phyloP scores from a whole-genome alignment of 2,329 filamentous ascomycete species.

The Clonostachys rhizophaga region DNA sequence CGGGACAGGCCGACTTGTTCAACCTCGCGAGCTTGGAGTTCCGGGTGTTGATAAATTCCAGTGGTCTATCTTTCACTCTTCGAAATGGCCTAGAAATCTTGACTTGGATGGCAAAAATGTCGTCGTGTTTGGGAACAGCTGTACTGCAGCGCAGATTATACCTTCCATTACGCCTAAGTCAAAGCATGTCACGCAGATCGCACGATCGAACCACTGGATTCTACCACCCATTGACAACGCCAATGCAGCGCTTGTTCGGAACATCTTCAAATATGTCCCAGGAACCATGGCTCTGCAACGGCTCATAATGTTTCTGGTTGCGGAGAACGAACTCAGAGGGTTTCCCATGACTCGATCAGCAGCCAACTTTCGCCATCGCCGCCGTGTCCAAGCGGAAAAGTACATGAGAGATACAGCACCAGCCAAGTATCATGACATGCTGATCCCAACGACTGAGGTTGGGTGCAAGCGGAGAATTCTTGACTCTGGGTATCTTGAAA shows the following conservation, averaged over 20 bases:
- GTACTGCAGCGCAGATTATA: constrained; percentile 48
- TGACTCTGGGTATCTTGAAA: constrained; percentile 49
- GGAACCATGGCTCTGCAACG: constrained; percentile 32
- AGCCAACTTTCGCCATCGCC: constrained; percentile 24
- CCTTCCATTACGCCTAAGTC: constrained; percentile 32
- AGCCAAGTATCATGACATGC: constrained; percentile 53
- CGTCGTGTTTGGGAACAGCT: constrained; percentile 49
- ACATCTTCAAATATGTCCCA: constrained; percentile 2
- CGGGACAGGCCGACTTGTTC: constrained; percentile 23
- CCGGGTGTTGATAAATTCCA: constrained; percentile 43
- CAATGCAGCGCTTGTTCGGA: too few relatives aligned
- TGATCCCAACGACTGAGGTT: constrained; percentile 57
- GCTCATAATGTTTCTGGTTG: constrained; percentile 32
- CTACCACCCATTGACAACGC: constrained; percentile 18
- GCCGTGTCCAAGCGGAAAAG: constrained; percentile 29
- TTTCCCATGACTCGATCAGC: constrained; percentile 33
- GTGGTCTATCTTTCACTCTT: constrained; percentile 48
- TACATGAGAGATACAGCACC: constrained; percentile 41
- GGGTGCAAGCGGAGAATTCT: constrained; percentile 64
- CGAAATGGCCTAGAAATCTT: constrained; percentile 46
- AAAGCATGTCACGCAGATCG: constrained; percentile 28
- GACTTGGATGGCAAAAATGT: constrained; percentile 41
- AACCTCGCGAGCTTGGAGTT: constrained; percentile 32
- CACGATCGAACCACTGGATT: constrained; percentile 36
- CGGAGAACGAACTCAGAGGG: constrained; percentile 20